Percentiles rank a stretch among this genome's conserved stretches.
Evolutionary conservation across 208 protist genomes (phyloP).

Genomic region (Crithidia acanthocephali): DNA sequence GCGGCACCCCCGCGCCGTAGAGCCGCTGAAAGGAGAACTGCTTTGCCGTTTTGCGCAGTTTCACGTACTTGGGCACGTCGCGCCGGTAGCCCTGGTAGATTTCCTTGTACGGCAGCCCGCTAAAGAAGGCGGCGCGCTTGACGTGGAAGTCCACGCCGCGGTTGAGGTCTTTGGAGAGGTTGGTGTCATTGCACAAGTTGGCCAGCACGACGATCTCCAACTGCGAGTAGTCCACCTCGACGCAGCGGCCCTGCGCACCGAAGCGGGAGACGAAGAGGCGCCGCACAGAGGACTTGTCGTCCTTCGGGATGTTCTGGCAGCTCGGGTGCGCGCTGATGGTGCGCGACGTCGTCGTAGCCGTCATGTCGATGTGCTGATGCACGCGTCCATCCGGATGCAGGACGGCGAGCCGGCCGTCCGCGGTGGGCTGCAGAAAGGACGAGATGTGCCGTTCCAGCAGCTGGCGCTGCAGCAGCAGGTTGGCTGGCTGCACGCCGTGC

Average conservation of each 20-base stretch:
- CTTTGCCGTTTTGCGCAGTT: conserved; percentile 87
- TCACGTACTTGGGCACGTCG: conserved; percentile 62
- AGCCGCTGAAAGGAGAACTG: conserved; percentile 92
- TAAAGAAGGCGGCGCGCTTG: conserved; percentile 87
- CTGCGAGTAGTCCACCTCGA: conserved; percentile 93
- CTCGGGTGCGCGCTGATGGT: conserved; percentile 86
- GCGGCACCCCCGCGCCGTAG: conserved; percentile 81
- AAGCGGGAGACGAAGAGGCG: conserved; percentile 86
- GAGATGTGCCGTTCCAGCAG: conserved; percentile 59
- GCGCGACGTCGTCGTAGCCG: conserved; percentile 77
- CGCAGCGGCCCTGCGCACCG: conserved; percentile 70
- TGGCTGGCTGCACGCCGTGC: conserved; percentile 52
- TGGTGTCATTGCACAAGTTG: conserved; percentile 69
- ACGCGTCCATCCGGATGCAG: conserved; percentile 71
- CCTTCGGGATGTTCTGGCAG: conserved; percentile 90
- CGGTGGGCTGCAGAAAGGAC: conserved; percentile 51
- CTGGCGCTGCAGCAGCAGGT: conserved; percentile 69
- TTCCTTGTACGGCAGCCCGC: conserved; percentile 78
- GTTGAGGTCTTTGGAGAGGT: conserved; percentile 69
- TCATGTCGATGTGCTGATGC: conserved; percentile 87
- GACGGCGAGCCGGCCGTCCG: conserved; percentile 47
- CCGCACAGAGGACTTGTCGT: conserved; percentile 81
- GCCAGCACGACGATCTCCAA: conserved; percentile 88
- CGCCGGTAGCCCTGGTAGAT: conserved; percentile 75
- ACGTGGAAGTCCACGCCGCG: conserved; percentile 89